Evolutionary conservation across 2,329 filamentous ascomycete genomes (phyloP).

Genomic region (Diplodia mutila): DNA sequence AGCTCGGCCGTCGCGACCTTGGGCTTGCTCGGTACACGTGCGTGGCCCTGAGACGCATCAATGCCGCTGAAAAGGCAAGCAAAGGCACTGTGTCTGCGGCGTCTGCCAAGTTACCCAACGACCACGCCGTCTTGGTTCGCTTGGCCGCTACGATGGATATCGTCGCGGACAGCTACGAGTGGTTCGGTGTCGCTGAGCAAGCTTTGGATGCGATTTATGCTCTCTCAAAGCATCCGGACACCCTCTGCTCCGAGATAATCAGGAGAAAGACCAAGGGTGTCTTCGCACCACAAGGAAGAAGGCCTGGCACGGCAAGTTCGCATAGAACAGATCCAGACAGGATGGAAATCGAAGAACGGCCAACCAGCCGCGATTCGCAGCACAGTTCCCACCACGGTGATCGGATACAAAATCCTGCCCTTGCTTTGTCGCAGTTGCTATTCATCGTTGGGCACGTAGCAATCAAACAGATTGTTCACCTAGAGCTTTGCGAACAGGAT

Average conservation of each 20-base stretch:
- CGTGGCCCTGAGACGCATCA: slow-evolving; percentile 88
- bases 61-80: slow-evolving; percentile 77
- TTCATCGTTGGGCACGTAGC: slow-evolving; percentile 96
- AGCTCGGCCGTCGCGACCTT: slow-evolving; percentile 78
- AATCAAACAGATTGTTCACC: slow-evolving; percentile 97
- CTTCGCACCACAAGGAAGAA: slow-evolving; percentile 60
- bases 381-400: slow-evolving; percentile 27
- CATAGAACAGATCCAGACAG: slow-evolving; percentile 16
- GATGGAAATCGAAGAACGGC: slow-evolving; percentile 30
- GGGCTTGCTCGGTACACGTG: slow-evolving; percentile 94
- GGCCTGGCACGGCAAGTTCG: slow-evolving; percentile 10
- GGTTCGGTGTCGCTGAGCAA: slow-evolving; percentile 91
- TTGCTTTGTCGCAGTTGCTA: slow-evolving; percentile 83
- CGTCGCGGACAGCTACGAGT: slow-evolving; percentile 87
- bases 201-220: slow-evolving; percentile 95
- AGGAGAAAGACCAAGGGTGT: slow-evolving; percentile 83
- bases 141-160: slow-evolving; percentile 86
- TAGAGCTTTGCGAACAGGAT: slow-evolving; percentile 95
- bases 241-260: slow-evolving; percentile 87
- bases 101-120: slow-evolving; percentile 73
- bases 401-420: slow-evolving; percentile 68
- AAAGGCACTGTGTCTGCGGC: slow-evolving; percentile 61
- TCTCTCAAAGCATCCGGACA: slow-evolving; percentile 90
- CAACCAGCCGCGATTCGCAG: slow-evolving; percentile 14
- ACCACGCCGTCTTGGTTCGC: slow-evolving; percentile 82